Evolutionary conservation across 371 early-diverging fungal genomes (phyloP), one percentile per base, ranked within the genome.

Genomic region (Rhizopus sp.): DNA sequence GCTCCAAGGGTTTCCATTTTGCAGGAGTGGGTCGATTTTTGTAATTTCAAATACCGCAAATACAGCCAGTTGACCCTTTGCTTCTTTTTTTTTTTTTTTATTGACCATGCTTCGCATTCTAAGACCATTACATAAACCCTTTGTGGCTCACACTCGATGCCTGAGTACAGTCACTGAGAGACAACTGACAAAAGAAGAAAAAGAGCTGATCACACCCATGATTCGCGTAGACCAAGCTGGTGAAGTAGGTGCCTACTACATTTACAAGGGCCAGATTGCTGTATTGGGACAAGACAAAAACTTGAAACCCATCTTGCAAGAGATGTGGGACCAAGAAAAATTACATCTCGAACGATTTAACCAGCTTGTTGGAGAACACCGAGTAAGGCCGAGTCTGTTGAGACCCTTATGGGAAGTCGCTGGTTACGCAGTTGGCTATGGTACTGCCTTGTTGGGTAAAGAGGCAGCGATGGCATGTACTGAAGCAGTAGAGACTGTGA

Each of bases 391-490:
- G 0, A 90, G 94, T 17, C 60, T 89, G 8, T 60, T 98, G 60
- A 78, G 88, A 32, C 98, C 98, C 1, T 31, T 95, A 7, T 95
- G 96, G 89, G 89, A 92, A 51, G 77, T 83, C 4, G 92, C 92
- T 5, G 98, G 98, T 3, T 97, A 87, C 59, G 82, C 87, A 0
- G 78, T 97, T 5, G 98, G 98, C 15, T 89, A 83, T 23, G 88
- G 85, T 4, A 93, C 98, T 0, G 98, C 96, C 5, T 49, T 93
- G 55, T 61, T 97, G 66, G 98, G 98, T 12, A 89, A 92, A 62
- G 91, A 93, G 56, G 95, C 95, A 5, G 96, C 97, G 29, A 98
- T 98, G 98, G 93, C 95, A 3, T 96, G 96, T 72, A 98, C 98
- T 0, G 98, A 98, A 64, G 98, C 98, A 1, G 98, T 97, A 13